Evolutionary conservation across 441 rosid genomes (phyloP), one percentile per base, ranked within the genome.

Genomic region (Hypseocharis bilobata): DNA sequence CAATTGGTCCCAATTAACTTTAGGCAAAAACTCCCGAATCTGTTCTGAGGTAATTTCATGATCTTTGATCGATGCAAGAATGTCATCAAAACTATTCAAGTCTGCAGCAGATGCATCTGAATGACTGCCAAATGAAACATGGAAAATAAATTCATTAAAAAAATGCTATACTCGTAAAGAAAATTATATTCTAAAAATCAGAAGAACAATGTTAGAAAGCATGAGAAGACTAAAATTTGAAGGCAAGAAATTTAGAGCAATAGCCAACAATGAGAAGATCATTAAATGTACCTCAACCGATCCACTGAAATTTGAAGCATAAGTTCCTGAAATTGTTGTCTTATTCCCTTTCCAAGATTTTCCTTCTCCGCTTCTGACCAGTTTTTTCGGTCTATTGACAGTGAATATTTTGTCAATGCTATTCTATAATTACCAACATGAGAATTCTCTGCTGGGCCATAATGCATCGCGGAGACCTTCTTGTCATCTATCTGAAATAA

Each of bases 1-100:
- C 77, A 93, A 67, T 32, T 82, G 86, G 71, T 86, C 83, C 99
- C 99, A 93, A 20, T 85, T 78, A 72, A 88, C 87, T 67, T 85
- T 80, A 1, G 96, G 97, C 81, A 91, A 86, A 74, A 87, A 84
- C 75, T 83, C 87, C 76, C 85, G 78, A 25, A 83, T 77, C 76
- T 71, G 76, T 67, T 85, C 87, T n/a, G 92, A 88, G 13, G 92
- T 81, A 69, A 93, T 84, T 72, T 88, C 96, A 72, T 86, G 78
- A 75, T 85, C 84, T 77, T 76, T 72, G n/a, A 91, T 82, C 0
- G 88, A 77, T 58, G 81, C 71, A 56, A 80, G 70, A 63, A 88
- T 72, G 63, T 67, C 61, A 65, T 88, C 87, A 73, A 82, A 70
- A 74, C 78, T 64, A 67, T 62, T 71, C 45, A 73, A 27, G 70